Base-by-base conservation (phyloP, 2,329 filamentous ascomycete genomes). In the Arachnomyces sp. region DNA sequence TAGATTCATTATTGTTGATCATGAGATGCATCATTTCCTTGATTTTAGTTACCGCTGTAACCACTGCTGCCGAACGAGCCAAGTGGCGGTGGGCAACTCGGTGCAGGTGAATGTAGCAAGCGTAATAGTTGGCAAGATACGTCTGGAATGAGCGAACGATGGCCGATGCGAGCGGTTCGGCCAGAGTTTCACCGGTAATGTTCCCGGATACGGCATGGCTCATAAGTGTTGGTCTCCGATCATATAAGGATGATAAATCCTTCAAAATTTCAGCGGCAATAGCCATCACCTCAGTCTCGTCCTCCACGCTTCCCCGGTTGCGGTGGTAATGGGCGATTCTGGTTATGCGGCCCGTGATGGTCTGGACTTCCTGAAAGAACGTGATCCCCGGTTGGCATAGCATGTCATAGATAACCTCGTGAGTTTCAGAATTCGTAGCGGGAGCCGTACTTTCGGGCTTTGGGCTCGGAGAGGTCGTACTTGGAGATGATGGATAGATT, bases 301-400 rank as follows among this genome's bases (percentile, higher is more conserved):
- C 73, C 34, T 74, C 65, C 7, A 76, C 72, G 0, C 72, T 76
- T 6, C 72, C 72, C 8, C 73, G 63, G 15, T 65, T 66, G 9
- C 72, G 66, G 50, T 76, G 72, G 70, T 71, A 74, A 1, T 67
- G 72, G 43, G 75, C 71, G 40, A 76, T 74, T 38, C 69, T 66
- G 7, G 72, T 72, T 36, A 76, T 74, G 7, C 70, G 62, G 2
- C 73, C 72, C 59, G 74, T 74, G 49, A 75, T 74, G 34, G 67
- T 71, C 50, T 74, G 73, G 0, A 75, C 69, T 42, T 74, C 72
- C 38, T 76, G 73, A 47, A 73, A 77, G 51, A 77, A 76, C 3
- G 72, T 60, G 11, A 75, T 67, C 0, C 72, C 72, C 0, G 72
- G 72, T n/a, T 74, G 68, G 45, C 74, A 75, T 2, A 75, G 52